phyloP scores from a whole-genome alignment of 202 grass and related monocot species.

The Carex arenaria region DNA sequence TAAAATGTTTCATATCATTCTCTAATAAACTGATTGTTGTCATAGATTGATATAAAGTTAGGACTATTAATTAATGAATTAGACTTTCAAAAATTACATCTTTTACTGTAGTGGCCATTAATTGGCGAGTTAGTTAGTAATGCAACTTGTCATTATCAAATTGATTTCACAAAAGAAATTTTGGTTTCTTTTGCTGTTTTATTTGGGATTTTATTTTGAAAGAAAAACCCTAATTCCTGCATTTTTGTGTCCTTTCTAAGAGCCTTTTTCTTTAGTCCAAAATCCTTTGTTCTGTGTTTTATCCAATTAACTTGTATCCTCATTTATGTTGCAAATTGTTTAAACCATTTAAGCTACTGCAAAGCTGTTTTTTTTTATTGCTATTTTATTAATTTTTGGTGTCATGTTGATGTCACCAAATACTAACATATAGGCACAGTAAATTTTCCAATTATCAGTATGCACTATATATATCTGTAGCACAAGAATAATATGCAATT shows the following conservation, averaged over 20 bases:
- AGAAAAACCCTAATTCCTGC: background rate
- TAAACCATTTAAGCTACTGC: background rate
- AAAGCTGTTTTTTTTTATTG: background rate
- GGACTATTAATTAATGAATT: background rate
- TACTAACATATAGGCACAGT: background rate
- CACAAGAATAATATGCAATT: conserved; percentile 15
- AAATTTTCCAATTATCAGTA: background rate
- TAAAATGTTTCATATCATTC: background rate
- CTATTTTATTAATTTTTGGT: background rate
- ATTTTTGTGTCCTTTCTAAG: background rate
- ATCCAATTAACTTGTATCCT: background rate
- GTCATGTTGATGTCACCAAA: background rate
- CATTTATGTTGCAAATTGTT: background rate
- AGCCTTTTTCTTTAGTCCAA: background rate
- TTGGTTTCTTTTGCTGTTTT: background rate
- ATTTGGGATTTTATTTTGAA: background rate
- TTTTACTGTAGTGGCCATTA: background rate
- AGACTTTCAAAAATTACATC: background rate
- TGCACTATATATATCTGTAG: background rate
- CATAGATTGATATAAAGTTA: background rate
- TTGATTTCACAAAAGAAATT: background rate
- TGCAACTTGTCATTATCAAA: conserved; percentile 15
- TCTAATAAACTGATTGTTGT: background rate
- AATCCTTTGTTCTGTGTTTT: background rate
- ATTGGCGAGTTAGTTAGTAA: background rate